Base-by-base conservation (phyloP, 352 stramenopile genomes). In the Nothophytophthora sp. region DNA sequence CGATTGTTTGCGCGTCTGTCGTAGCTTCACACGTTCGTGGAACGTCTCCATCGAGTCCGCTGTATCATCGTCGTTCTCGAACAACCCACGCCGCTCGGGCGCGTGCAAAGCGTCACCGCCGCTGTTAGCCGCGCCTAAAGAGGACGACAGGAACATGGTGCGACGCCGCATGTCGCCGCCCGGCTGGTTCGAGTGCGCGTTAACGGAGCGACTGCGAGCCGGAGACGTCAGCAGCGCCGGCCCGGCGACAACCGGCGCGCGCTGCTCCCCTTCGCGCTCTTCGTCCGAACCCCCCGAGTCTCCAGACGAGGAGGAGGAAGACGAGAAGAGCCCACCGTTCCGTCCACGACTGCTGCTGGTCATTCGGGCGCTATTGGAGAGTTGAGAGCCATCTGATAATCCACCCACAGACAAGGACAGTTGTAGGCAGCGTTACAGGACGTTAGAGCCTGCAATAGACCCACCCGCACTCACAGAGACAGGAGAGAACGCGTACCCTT, bases 21-120 rank as follows among this genome's bases (percentile, higher is more conserved):
- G 76, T 33, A 85, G 51, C 63, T 89, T 89, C 18, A 83, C 81
- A 1, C 74, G 75, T 41, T 84, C 75, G 22, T 82, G 79, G 47
- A 92, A 76, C 15, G 55, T 81, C 61, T 92, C 82, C 20, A 92
- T 54, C 30, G 83, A 88, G 28, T 91, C 83, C 19, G 60, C 50
- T 19, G 54, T 52, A 8, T 92, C 82, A 23, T 93, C 83, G 18
- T 90, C 81, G 9, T 72, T 64, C 45, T 93, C 83, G 50, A 93
- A 93, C 8, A 93, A 59, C 1, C 83, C 83, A 11, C 82, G 86
- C 1, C 82, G 66, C 38, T 88, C 82, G 0, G 36, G 44, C 2
- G 47, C 25, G 30, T 73, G 30, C 53, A 27, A 11, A 10, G 15
- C 1, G 16, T 6, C 10, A 41, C 60, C 35, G 33, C 28, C 51